Conservation (phyloP, 371 early-diverging fungal species). For the Mucor irregularis region DNA sequence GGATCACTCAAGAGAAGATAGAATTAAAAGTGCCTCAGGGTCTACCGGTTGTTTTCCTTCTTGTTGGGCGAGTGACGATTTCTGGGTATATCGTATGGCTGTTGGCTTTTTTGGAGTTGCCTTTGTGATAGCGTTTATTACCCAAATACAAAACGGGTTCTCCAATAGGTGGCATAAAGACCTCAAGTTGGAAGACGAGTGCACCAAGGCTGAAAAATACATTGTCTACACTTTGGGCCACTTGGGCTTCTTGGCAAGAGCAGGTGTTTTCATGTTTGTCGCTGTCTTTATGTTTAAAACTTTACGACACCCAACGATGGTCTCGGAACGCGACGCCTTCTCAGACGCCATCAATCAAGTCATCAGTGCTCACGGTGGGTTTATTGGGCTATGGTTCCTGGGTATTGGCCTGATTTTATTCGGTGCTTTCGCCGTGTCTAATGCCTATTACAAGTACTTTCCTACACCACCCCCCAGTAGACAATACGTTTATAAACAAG, state of each 20-base stretch:
- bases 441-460: conserved; percentile 29
- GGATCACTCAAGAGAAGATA: conserved; percentile 5
- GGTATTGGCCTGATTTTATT: conserved; percentile 26
- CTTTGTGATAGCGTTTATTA: conserved; percentile 29
- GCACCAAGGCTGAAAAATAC: conserved; percentile 2
- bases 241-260: conserved; percentile 24
- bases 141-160: conserved; percentile 22
- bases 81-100: conserved; percentile 16
- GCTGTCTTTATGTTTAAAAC: conserved; percentile 23
- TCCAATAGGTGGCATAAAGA: conserved; percentile 21
- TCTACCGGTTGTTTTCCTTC: conserved; percentile 23
- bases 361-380: conserved; percentile 12
- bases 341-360: conserved; percentile 27
- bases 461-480: conserved; percentile 28
- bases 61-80: conserved; percentile 21
- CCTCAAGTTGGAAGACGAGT: conserved; percentile 4
- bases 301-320: not conserved
- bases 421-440: conserved; percentile 22
- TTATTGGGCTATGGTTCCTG: conserved; percentile 16
- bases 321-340: conserved; percentile 14
- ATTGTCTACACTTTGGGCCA: conserved; percentile 18
- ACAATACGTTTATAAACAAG: not conserved
- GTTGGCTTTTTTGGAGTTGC: conserved; percentile 24
- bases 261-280: conserved; percentile 28
- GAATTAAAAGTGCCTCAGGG: not conserved